These are phyloP conservation scores for Candida michaelii DNA, from an alignment of 805 yeast genomes.

Conservation along the genomic window DNA sequence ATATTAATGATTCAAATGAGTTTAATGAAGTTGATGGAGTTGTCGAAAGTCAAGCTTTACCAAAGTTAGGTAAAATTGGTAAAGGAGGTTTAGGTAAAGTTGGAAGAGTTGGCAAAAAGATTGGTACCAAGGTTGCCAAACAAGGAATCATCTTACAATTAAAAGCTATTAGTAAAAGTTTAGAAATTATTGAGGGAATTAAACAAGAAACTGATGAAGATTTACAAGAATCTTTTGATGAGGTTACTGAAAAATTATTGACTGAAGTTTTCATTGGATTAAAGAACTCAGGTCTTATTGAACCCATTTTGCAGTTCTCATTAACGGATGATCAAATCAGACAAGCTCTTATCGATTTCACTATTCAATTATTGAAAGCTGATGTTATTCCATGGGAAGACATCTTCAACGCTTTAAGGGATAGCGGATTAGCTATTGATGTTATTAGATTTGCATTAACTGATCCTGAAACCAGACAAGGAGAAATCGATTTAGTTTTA, in stretches of 20 bases:
- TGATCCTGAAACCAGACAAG: constrained; percentile 29
- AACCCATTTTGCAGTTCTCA: constrained; percentile 25
- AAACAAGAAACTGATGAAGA: constrained; percentile 6
- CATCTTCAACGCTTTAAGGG: constrained; percentile 28
- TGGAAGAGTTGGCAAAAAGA: constrained; percentile 2
- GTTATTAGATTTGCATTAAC: constrained; percentile 25
- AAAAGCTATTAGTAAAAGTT: constrained; percentile 12
- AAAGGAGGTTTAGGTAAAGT: constrained; percentile 6
- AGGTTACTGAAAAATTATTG: constrained; percentile 20
- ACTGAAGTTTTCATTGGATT: constrained; percentile 24
- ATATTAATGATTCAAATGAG: neutral
- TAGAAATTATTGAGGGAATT: constrained; percentile 13
- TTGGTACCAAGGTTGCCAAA: constrained; percentile 6
- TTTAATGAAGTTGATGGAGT: neutral
- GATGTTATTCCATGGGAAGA: constrained; percentile 34
- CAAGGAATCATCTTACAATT: constrained; percentile 8
- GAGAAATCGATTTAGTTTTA: constrained; percentile 22
- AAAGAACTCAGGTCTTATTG: constrained; percentile 30
- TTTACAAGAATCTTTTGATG: constrained; percentile 9
- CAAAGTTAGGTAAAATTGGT: constrained; percentile 1
- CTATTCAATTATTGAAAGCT: constrained; percentile 25
- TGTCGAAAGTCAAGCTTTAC: neutral
- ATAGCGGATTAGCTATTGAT: constrained; percentile 31
- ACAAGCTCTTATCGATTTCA: constrained; percentile 21
- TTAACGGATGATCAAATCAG: constrained; percentile 31